phyloP scores from a whole-genome alignment of 2,329 filamentous ascomycete species.

The Penicillium rolfsii region DNA sequence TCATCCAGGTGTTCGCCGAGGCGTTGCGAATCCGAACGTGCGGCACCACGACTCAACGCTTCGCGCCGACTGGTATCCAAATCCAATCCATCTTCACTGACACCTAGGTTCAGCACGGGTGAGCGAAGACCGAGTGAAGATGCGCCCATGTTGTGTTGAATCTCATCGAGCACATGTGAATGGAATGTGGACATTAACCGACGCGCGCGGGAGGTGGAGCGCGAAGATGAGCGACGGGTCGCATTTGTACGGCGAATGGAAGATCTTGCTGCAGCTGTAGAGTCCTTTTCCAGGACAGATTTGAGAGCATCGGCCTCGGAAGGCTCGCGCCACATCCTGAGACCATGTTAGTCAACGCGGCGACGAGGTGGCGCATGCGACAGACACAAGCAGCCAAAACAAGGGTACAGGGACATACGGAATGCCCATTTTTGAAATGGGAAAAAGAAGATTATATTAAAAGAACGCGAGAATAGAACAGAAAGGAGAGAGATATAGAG shows the following conservation, averaged over 20 bases:
- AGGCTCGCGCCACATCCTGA: constrained; percentile 60
- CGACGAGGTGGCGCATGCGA: constrained; percentile 24
- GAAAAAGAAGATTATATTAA: constrained; percentile 19
- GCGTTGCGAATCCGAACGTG: constrained; percentile 10
- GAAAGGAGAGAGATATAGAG: constrained; percentile 18
- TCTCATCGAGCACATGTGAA: constrained; percentile 36
- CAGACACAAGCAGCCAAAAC: constrained; percentile 6
- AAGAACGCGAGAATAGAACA: constrained; percentile 12
- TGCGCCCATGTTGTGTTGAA: constrained; percentile 35
- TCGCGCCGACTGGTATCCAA: constrained; percentile 38
- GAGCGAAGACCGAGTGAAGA: constrained; percentile 31
- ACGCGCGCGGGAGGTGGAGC: constrained; percentile 33
- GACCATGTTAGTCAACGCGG: constrained; percentile 27
- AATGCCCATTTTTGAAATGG: constrained; percentile 41
- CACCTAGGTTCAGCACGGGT: constrained; percentile 31
- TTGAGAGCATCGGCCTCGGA: constrained; percentile 47
- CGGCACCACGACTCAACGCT: constrained; percentile 19
- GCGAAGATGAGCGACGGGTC: constrained; percentile 38
- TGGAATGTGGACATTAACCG: constrained; percentile 35
- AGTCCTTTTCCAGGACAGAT: constrained; percentile 56
- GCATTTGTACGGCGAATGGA: constrained; percentile 59
- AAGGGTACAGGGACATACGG: constrained; percentile 41
- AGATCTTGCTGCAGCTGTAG: constrained; percentile 58
- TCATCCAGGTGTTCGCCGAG: constrained; percentile 11
- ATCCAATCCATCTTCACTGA: constrained; percentile 37